These are phyloP conservation scores for Cadophora gregata DNA, from an alignment of 2,329 filamentous ascomycete species.

Conservation along the genomic window DNA sequence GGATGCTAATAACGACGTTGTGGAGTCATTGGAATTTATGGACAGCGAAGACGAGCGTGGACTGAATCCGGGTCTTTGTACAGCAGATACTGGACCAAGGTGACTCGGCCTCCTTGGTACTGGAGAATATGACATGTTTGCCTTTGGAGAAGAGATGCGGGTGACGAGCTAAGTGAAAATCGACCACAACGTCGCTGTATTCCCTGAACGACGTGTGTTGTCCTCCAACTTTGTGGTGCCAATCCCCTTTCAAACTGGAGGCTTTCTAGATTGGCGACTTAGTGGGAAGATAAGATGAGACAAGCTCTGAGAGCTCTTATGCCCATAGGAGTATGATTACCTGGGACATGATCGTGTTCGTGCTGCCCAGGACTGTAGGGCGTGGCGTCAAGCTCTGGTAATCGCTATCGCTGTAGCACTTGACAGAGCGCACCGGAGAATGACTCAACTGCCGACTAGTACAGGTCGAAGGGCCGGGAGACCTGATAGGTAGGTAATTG, in stretches of 20 bases:
- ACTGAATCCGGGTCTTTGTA: conserved; percentile 69
- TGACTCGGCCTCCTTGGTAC: conserved; percentile 70
- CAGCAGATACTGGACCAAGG: conserved; percentile 71
- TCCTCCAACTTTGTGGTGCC: not conserved
- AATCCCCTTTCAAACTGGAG: not conserved
- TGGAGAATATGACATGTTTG: conserved; percentile 74
- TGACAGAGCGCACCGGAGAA: not conserved
- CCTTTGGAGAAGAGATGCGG: conserved; percentile 53
- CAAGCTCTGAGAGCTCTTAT: not conserved
- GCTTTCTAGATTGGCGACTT: not conserved
- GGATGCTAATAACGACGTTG: conserved; percentile 72
- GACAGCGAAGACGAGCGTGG: conserved; percentile 81
- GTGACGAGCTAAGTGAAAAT: not conserved
- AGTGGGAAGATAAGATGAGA: not conserved
- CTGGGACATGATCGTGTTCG: conserved; percentile 9
- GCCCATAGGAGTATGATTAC: conserved; percentile 1
- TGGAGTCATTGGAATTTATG: conserved; percentile 78
- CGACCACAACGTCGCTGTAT: not conserved
- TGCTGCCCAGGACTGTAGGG: not conserved
- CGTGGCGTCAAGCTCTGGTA: not conserved
- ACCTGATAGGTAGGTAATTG: no score
- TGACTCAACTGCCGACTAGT: not conserved
- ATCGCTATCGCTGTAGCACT: not conserved
- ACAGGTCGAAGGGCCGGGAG: no score
- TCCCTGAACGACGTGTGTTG: not conserved